These are phyloP conservation scores for Fusarium praegraminearum DNA, from an alignment of 2,329 filamentous ascomycete species.

Conservation along the genomic window DNA sequence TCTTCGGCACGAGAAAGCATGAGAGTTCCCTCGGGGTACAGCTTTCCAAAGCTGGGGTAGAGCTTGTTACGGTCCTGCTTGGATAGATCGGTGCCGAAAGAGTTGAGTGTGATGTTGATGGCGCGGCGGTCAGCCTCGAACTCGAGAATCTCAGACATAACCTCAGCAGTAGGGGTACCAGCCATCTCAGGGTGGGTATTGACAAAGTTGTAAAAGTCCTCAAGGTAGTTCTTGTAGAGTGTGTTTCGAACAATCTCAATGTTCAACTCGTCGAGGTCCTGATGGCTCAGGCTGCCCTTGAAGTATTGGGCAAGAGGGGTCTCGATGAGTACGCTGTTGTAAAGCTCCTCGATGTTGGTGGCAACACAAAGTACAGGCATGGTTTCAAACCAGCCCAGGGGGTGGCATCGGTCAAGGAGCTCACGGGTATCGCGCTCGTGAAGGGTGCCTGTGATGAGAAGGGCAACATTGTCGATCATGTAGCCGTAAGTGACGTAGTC, in stretches of 20 bases:
- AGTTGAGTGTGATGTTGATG: slow-evolving; percentile 99
- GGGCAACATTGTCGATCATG: slow-evolving; percentile 99
- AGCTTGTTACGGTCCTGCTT: slow-evolving; percentile 96
- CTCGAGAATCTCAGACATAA: slow-evolving; percentile 95
- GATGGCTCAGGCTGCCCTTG: slow-evolving; percentile 94
- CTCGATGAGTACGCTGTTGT: slow-evolving; percentile 97
- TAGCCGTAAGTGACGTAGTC: slow-evolving; percentile 99
- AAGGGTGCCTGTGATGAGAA: slow-evolving; percentile 96
- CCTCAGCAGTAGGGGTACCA: slow-evolving; percentile 88
- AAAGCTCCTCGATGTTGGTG: slow-evolving; percentile 98
- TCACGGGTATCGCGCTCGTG: slow-evolving; percentile 98
- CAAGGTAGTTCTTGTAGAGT: slow-evolving; percentile 98
- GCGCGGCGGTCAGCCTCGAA: slow-evolving; percentile 97
- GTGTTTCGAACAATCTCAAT: slow-evolving; percentile 99
- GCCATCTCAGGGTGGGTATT: slow-evolving; percentile 88
- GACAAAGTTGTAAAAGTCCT: slow-evolving; percentile 96
- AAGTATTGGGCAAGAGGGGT: slow-evolving; percentile 97
- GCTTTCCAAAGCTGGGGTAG: slow-evolving; percentile 89
- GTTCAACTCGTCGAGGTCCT: slow-evolving; percentile 97
- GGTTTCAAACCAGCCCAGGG: slow-evolving; percentile 98
- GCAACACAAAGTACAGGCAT: slow-evolving; percentile 98
- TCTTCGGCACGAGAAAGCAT: slow-evolving; percentile 97
- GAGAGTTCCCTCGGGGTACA: slow-evolving; percentile 93
- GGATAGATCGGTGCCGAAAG: slow-evolving; percentile 93
- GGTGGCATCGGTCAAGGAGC: slow-evolving; percentile 94